Percentiles rank a stretch among this genome's conserved stretches.
phyloP scores from a whole-genome alignment of 257 asterid genomes.

The Fraxinus excelsior region DNA sequence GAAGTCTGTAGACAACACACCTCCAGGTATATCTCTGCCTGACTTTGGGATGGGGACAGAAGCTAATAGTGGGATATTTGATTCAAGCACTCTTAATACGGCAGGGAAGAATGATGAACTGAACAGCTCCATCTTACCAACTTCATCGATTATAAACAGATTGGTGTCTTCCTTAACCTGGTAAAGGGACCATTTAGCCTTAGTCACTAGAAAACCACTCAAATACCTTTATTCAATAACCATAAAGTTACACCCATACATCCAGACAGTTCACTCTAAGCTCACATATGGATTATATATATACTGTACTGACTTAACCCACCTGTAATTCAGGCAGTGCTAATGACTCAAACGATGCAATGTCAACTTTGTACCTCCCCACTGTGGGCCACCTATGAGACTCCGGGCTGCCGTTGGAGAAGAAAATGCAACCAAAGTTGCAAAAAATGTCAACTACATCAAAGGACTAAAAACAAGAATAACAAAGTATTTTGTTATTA shows the following conservation, averaged over 20 bases:
- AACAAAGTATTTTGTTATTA: not conserved
- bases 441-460: conserved; percentile 9
- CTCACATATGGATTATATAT: not conserved
- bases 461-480: not conserved
- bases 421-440: conserved; percentile 21
- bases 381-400: conserved; percentile 84
- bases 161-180: conserved; percentile 82
- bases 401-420: conserved; percentile 52
- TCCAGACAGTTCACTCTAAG: not conserved
- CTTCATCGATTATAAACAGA: conserved; percentile 81
- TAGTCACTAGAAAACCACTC: not conserved
- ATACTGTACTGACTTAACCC: conserved; percentile 19
- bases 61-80: conserved; percentile 85
- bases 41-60: conserved; percentile 70
- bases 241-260: not conserved
- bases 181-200: conserved; percentile 16
- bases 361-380: conserved; percentile 84
- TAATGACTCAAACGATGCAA: conserved; percentile 79
- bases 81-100: conserved; percentile 71
- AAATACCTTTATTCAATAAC: conserved; percentile 14
- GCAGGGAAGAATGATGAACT: conserved; percentile 90
- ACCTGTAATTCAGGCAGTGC: conserved; percentile 93
- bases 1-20: conserved; percentile 38
- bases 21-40: conserved; percentile 89
- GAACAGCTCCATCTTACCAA: conserved; percentile 90